A percentile compares a stretch with the other conserved stretches of the same genome.
Evolutionary conservation across 495 filamentous ascomycete genomes (phyloP).

Genomic region (Xylaria bambusicola): DNA sequence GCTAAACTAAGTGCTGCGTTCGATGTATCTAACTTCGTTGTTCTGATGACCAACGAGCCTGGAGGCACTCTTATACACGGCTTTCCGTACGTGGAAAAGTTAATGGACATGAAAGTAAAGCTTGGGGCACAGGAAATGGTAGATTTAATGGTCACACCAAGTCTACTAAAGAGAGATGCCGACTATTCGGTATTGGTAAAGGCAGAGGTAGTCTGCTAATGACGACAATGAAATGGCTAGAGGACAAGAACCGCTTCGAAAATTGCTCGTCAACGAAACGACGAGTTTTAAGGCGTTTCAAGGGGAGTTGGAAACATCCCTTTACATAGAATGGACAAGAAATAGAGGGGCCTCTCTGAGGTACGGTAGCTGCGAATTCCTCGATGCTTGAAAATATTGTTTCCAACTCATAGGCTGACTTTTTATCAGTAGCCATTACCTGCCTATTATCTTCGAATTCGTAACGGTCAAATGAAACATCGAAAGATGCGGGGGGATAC

Average conservation of each 20-base stretch:
- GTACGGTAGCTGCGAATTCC: no score
- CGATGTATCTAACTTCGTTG: slow-evolving; percentile 15
- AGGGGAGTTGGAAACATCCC: no score
- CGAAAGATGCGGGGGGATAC: no score
- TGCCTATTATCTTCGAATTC: no score
- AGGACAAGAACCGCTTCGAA: neutral
- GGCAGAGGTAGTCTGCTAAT: slow-evolving; percentile 32
- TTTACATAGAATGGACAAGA: neutral
- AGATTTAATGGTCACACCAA: slow-evolving; percentile 32
- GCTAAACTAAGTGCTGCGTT: slow-evolving; percentile 25
- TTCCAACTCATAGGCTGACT: no score
- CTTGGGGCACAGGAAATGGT: slow-evolving; percentile 18
- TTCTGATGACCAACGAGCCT: slow-evolving; percentile 30
- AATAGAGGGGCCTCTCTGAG: neutral
- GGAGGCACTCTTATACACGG: slow-evolving; percentile 24
- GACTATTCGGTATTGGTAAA: slow-evolving; percentile 30
- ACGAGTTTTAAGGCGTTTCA: no score
- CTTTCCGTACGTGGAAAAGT: slow-evolving; percentile 19
- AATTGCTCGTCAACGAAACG: neutral
- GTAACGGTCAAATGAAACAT: no score
- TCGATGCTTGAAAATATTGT: no score
- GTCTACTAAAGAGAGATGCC: slow-evolving; percentile 29
- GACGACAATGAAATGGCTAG: neutral
- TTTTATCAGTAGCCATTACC: no score
- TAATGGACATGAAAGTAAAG: slow-evolving; percentile 28